Percentiles rank a stretch among this genome's conserved stretches.
These are phyloP conservation scores for Penicillium sp. DNA, from an alignment of 2,329 filamentous ascomycete species.

Conservation along the genomic window DNA sequence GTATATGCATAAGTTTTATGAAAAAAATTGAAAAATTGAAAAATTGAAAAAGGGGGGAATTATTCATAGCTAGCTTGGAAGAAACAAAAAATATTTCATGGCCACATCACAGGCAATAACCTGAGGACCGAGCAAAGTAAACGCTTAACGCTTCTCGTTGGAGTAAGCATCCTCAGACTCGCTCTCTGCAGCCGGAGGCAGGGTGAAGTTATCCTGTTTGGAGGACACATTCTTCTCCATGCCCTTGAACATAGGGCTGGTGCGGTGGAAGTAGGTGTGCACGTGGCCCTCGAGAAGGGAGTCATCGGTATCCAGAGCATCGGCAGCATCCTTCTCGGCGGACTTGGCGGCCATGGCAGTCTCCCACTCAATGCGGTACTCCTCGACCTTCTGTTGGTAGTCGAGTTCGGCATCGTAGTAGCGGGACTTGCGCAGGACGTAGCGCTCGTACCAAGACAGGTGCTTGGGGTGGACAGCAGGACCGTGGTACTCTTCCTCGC, in stretches of 20 bases:
- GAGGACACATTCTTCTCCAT: slow-evolving; percentile 33
- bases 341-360: slow-evolving; percentile 48
- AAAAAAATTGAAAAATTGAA: slow-evolving; percentile 6
- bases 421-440: slow-evolving; percentile 70
- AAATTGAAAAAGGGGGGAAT: slow-evolving; percentile 10
- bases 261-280: slow-evolving; percentile 56
- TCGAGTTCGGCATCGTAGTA: slow-evolving; percentile 79
- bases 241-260: slow-evolving; percentile 45
- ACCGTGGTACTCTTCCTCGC: slow-evolving; percentile 82
- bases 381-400: slow-evolving; percentile 78
- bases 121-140: not conserved
- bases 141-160: slow-evolving; percentile 26
- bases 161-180: slow-evolving; percentile 21
- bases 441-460: slow-evolving; percentile 82
- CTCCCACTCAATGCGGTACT: slow-evolving; percentile 68
- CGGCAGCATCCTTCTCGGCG: slow-evolving; percentile 48
- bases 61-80: not conserved
- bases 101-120: not conserved
- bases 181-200: slow-evolving; percentile 37
- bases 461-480: slow-evolving; percentile 89
- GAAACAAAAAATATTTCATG: not conserved
- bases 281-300: slow-evolving; percentile 52
- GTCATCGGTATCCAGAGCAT: slow-evolving; percentile 44
- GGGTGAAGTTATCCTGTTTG: slow-evolving; percentile 34
- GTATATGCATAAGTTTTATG: slow-evolving; percentile 5